phyloP scores from a whole-genome alignment of 139 green algal species.

The Micromonas pusilla region DNA sequence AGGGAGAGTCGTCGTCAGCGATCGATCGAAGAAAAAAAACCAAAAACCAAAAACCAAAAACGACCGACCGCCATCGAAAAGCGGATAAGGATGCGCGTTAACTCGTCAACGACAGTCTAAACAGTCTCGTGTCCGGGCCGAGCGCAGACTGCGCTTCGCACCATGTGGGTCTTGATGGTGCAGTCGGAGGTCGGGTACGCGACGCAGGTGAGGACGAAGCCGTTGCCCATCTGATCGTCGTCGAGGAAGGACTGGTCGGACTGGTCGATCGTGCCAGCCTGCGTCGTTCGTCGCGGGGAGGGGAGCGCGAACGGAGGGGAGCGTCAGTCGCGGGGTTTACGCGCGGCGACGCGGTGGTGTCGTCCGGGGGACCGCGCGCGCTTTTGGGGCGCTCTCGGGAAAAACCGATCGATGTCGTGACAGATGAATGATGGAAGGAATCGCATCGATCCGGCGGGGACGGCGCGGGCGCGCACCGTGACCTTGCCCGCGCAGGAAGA shows the following conservation, averaged over 20 bases:
- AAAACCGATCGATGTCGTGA: background rate
- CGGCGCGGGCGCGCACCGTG: conserved; percentile 41
- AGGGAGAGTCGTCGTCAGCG: background rate
- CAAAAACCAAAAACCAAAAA: background rate
- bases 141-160: background rate
- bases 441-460: background rate
- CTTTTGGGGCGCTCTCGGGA: background rate
- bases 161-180: conserved; percentile 67
- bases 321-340: background rate
- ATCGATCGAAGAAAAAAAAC: background rate
- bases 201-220: conserved; percentile 87
- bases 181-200: conserved; percentile 79
- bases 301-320: background rate
- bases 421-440: background rate
- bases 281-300: conserved; percentile 37
- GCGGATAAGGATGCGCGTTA: too few relatives aligned
- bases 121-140: too few relatives aligned
- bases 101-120: too few relatives aligned
- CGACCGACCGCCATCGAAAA: too few relatives aligned
- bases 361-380: background rate
- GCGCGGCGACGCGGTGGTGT: background rate
- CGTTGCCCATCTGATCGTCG: conserved; percentile 69
- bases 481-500: conserved; percentile 76
- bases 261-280: conserved; percentile 66
- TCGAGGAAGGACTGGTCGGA: conserved; percentile 86